These are phyloP conservation scores for Dactylorhiza incarnata DNA, from an alignment of 106 monocot species.

Conservation along the genomic window DNA sequence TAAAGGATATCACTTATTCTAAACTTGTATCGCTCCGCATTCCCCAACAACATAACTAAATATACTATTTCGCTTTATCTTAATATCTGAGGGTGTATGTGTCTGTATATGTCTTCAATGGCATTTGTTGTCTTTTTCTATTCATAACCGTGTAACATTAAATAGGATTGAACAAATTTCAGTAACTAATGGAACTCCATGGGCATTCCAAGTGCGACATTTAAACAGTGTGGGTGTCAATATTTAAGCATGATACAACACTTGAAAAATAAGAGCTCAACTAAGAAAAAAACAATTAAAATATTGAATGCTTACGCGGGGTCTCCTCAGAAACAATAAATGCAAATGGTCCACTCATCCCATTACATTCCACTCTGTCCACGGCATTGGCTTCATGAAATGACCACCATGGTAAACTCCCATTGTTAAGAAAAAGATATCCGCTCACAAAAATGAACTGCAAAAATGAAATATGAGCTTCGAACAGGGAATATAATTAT, in stretches of 20 bases:
- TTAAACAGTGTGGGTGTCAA: too few species aligned
- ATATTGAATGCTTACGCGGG: constrained; percentile 53
- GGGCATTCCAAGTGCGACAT: too few species aligned
- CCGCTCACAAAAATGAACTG: constrained; percentile 64
- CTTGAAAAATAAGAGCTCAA: neutral
- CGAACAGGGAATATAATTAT: neutral
- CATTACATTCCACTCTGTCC: constrained; percentile 46
- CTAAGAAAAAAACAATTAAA: constrained; percentile 1
- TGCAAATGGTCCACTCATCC: constrained; percentile 79
- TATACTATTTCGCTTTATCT: too few species aligned
- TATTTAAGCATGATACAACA: neutral
- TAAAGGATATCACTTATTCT: too few species aligned
- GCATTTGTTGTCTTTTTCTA: too few species aligned
- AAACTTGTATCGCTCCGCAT: too few species aligned
- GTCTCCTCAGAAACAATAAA: constrained; percentile 96
- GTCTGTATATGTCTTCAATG: too few species aligned
- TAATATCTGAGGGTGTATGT: too few species aligned
- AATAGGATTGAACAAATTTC: too few species aligned
- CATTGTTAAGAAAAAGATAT: constrained; percentile 50
- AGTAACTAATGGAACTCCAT: too few species aligned
- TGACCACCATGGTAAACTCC: constrained; percentile 82
- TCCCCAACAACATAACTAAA: too few species aligned
- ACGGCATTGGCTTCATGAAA: constrained; percentile 54
- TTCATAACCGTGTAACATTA: too few species aligned
- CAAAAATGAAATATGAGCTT: constrained; percentile 1